A percentile compares a stretch with the other conserved stretches of the same genome.
Conservation (phyloP, 1,284 basidiomycete genomes). For the Ceratobasidium sp. region DNA sequence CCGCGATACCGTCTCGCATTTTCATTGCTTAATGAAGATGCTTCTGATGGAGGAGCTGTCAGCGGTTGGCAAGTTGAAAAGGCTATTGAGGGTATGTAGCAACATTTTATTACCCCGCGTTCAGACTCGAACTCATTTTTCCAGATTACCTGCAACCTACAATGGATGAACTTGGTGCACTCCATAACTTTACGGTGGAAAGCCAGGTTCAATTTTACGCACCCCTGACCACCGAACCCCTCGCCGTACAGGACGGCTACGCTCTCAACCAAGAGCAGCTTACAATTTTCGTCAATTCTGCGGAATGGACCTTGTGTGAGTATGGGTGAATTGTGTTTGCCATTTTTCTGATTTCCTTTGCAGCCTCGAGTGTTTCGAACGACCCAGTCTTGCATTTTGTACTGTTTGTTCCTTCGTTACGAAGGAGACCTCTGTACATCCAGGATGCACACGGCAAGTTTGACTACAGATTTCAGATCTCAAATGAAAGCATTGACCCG, state of each 20-base stretch:
- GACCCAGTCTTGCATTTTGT: conserved; percentile 95
- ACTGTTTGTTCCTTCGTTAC: conserved; percentile 83
- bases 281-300: conserved; percentile 93
- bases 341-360: conserved; percentile 33
- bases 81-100: conserved; percentile 69
- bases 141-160: conserved; percentile 77
- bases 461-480: background rate
- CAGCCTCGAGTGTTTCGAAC: conserved; percentile 84
- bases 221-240: conserved; percentile 85
- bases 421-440: conserved; percentile 76
- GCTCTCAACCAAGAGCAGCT: conserved; percentile 81
- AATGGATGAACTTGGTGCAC: conserved; percentile 65
- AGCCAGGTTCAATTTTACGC: conserved; percentile 94
- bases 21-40: conserved; percentile 88
- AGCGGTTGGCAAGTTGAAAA: conserved; percentile 76
- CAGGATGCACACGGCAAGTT: conserved; percentile 66
- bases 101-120: conserved; percentile 37
- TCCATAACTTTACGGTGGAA: conserved; percentile 94
- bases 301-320: conserved; percentile 92
- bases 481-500: background rate
- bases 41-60: conserved; percentile 69
- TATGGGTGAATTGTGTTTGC: conserved; percentile 37
- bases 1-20: conserved; percentile 83
- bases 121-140: conserved; percentile 38
- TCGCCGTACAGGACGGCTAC: conserved; percentile 56